Evolutionary conservation across 2,329 filamentous ascomycete genomes (phyloP).

Genomic region (Neonectria sp.): DNA sequence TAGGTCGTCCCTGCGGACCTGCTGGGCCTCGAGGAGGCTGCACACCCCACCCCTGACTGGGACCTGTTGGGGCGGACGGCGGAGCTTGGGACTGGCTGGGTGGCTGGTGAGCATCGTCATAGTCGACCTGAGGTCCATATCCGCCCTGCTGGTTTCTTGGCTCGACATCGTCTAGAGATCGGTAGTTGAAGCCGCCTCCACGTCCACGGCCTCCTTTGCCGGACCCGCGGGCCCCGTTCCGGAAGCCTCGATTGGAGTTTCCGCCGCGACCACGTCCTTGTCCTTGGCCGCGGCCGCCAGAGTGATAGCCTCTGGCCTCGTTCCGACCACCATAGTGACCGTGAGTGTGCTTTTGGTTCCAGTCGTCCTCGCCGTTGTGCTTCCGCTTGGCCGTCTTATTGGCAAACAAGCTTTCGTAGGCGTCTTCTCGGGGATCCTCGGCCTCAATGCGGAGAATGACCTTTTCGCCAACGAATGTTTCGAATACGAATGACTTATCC

Average conservation of each 20-base stretch:
- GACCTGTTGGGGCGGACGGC: constrained; percentile 40
- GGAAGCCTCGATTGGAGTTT: constrained; percentile 54
- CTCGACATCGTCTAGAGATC: constrained; percentile 77
- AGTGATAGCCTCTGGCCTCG: constrained; percentile 60
- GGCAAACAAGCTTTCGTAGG: constrained; percentile 74
- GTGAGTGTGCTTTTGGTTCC: constrained; percentile 51
- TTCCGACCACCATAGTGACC: constrained; percentile 56
- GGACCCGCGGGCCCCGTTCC: constrained; percentile 59
- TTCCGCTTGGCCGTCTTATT: constrained; percentile 74
- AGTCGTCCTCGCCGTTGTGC: constrained; percentile 65
- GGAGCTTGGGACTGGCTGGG: constrained; percentile 43
- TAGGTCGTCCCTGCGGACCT: constrained; percentile 43
- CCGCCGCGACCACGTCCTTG: constrained; percentile 56
- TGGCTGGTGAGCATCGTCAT: constrained; percentile 59
- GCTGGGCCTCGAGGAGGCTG: constrained; percentile 42
- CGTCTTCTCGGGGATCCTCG: constrained; percentile 74
- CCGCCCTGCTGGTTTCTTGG: constrained; percentile 62
- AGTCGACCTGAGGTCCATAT: constrained; percentile 61
- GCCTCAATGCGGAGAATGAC: constrained; percentile 85
- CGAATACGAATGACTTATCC: constrained; percentile 82
- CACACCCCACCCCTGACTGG: constrained; percentile 40
- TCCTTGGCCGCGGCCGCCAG: constrained; percentile 59
- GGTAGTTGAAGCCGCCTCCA: constrained; percentile 69
- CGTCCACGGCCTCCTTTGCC: constrained; percentile 62
- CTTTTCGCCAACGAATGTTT: constrained; percentile 90